These are phyloP conservation scores for Nothophaeocryptopus gaeumannii DNA, from an alignment of 2,329 filamentous ascomycete genomes.

Conservation along the genomic window DNA sequence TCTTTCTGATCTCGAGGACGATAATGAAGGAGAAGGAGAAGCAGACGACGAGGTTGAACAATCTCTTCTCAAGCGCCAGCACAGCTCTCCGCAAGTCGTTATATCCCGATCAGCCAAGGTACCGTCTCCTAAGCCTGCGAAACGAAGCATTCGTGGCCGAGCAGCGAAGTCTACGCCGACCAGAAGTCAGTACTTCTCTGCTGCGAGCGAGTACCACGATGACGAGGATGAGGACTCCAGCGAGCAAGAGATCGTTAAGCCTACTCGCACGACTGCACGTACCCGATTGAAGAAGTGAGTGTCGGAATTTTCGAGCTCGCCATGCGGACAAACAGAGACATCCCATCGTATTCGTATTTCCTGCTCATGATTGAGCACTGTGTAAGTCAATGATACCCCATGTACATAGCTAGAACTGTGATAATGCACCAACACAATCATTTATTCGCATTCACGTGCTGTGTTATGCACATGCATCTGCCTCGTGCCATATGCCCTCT, in stretches of 20 bases:
- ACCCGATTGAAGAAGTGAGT: slow-evolving; percentile 25
- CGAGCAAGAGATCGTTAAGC: slow-evolving; percentile 31
- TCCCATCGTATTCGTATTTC: no score
- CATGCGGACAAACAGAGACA: no score
- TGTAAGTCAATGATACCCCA: no score
- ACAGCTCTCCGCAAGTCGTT: slow-evolving; percentile 26
- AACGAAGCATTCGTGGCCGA: slow-evolving; percentile 4
- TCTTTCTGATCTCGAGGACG: slow-evolving; percentile 8
- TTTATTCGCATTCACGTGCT: no score
- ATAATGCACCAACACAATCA: no score
- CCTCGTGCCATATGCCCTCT: no score
- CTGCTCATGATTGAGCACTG: no score
- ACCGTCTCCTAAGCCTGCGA: neutral
- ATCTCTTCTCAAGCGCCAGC: slow-evolving; percentile 3
- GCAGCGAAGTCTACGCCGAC: slow-evolving; percentile 26
- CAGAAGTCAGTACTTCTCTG: slow-evolving; percentile 33
- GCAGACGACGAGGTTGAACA: neutral
- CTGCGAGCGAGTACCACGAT: slow-evolving; percentile 7
- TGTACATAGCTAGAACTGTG: no score
- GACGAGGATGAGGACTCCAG: slow-evolving; percentile 21
- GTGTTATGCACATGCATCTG: no score
- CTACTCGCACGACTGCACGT: slow-evolving; percentile 31
- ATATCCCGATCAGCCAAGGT: slow-evolving; percentile 9
- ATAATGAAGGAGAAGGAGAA: neutral
- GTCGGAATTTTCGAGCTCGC: no score